Evolutionary conservation across 169 alveolate genomes (phyloP).

Genomic region (Plasmodium adleri): DNA sequence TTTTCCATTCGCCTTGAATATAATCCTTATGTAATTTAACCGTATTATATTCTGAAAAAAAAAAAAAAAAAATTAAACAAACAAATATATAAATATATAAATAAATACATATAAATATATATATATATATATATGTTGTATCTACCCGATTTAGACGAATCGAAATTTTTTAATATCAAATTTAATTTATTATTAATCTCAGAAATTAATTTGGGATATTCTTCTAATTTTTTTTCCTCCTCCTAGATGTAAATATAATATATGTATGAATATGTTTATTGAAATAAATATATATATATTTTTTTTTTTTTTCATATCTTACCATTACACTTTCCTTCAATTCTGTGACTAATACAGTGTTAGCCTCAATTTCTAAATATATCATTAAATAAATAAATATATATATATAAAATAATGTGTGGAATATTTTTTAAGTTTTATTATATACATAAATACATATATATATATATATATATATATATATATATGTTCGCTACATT

Average conservation of each 20-base stretch:
- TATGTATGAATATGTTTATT: too few relatives aligned
- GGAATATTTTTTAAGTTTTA: too few relatives aligned
- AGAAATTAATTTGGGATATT: slow-evolving; percentile 62
- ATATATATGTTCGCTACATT: background rate
- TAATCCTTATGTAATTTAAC: slow-evolving; percentile 60
- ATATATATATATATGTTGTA: background rate
- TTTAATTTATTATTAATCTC: slow-evolving; percentile 51
- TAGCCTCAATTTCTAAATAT: slow-evolving; percentile 48
- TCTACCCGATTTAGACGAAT: slow-evolving; percentile 49
- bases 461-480: background rate
- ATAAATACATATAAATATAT: background rate
- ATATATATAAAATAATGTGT: background rate
- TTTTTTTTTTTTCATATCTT: background rate
- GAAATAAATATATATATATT: background rate
- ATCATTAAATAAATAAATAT: background rate
- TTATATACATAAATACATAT: background rate
- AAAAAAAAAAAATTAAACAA: background rate
- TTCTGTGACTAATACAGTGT: slow-evolving; percentile 55
- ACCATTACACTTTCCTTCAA: slow-evolving; percentile 68
- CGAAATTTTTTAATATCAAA: slow-evolving; percentile 48
- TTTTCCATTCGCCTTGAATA: slow-evolving; percentile 53
- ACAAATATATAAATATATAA: background rate
- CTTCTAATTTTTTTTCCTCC: slow-evolving; percentile 65
- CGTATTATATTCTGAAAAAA: slow-evolving; percentile 41
- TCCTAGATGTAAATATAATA: slow-evolving; percentile 13